Conservation (phyloP, 345 rosid species). For the Draba incana region DNA sequence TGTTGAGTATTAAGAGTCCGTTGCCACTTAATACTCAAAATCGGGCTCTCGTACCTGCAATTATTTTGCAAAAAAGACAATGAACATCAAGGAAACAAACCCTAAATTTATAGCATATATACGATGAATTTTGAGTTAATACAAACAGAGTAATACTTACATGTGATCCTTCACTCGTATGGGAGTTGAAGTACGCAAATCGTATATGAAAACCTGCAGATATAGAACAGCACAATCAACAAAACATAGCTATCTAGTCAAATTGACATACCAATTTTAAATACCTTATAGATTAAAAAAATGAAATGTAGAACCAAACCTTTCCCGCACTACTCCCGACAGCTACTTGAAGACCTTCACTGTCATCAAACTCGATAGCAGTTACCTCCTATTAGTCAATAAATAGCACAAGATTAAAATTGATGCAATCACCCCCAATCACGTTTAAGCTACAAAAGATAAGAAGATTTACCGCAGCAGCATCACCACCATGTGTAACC, state of each 20-base stretch:
- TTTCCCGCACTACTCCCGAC: constrained; percentile 92
- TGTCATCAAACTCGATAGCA: constrained; percentile 80
- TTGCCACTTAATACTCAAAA: constrained; percentile 95
- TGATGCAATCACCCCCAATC: not conserved
- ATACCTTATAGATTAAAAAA: not conserved
- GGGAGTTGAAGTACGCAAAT: constrained; percentile 86
- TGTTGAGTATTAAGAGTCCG: constrained; percentile 72
- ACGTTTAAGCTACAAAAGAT: constrained; percentile 1
- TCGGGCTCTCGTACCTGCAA: constrained; percentile 87
- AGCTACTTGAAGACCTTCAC: constrained; percentile 79
- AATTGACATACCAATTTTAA: not conserved
- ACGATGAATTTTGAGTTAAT: not conserved
- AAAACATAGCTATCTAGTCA: constrained; percentile 10
- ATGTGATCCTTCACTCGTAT: constrained; percentile 85
- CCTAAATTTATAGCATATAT: not conserved
- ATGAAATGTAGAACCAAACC: constrained; percentile 50
- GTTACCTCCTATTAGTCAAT: constrained; percentile 72
- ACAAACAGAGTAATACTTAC: constrained; percentile 50
- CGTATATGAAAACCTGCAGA: constrained; percentile 84
- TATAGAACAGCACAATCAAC: constrained; percentile 14
- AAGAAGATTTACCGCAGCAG: constrained; percentile 54
- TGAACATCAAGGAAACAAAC: constrained; percentile 18
- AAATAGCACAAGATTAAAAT: not conserved
- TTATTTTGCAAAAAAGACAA: constrained; percentile 11
- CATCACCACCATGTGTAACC: constrained; percentile 73